Conservation (phyloP, 78 protist species). For the Speleostelium caveatum region DNA sequence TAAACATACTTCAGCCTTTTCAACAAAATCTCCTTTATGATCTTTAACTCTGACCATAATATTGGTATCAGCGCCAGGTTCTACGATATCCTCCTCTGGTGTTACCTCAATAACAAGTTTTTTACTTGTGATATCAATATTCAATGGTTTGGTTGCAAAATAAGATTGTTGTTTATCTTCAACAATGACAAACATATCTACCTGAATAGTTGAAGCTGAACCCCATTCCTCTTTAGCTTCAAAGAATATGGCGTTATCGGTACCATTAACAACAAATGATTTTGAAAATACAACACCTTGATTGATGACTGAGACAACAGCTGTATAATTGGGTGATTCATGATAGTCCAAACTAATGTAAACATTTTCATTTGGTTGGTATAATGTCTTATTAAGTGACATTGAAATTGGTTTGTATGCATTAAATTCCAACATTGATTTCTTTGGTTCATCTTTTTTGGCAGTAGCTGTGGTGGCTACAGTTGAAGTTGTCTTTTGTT, state of each 20-base stretch:
- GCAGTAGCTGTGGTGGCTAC: neutral
- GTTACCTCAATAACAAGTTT: conserved; percentile 5
- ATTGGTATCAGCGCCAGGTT: conserved; percentile 70
- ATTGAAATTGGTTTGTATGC: neutral
- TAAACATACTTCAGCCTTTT: conserved; percentile 72
- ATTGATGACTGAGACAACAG: conserved; percentile 25
- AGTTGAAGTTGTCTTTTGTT: neutral
- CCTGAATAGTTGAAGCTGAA: conserved; percentile 9
- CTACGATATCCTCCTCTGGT: conserved; percentile 77
- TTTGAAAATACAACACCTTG: conserved; percentile 57
- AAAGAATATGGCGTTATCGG: neutral
- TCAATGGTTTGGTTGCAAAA: neutral
- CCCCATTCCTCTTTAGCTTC: conserved; percentile 50
- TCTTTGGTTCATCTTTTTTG: neutral
- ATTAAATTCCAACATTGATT: neutral
- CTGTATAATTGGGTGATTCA: neutral
- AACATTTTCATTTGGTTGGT: neutral
- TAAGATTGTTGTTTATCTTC: neutral
- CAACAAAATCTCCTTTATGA: conserved; percentile 25
- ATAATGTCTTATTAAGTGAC: neutral
- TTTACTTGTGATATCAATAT: conserved; percentile 9
- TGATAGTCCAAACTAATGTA: conserved; percentile 16
- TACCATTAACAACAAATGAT: neutral
- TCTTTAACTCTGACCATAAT: conserved; percentile 49
- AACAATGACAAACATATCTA: conserved; percentile 10